These are phyloP conservation scores for Tephrocybe sp. DNA, from an alignment of 768 basidiomycete species.

Conservation along the genomic window DNA sequence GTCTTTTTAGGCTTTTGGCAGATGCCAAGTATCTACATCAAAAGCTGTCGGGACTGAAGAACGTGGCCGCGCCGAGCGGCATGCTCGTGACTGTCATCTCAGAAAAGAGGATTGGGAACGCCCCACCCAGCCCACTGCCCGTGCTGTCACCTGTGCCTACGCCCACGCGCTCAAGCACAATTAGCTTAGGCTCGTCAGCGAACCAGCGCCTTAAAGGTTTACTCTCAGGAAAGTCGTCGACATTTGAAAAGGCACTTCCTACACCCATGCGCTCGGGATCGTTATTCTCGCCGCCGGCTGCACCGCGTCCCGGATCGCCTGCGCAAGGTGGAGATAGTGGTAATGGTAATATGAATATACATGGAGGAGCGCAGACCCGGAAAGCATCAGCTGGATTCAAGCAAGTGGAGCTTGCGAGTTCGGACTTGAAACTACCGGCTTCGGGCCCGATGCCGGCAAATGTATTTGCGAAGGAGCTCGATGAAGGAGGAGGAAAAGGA, in stretches of 20 bases:
- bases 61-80: slow-evolving; percentile 64
- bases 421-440: slow-evolving; percentile 16
- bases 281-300: slow-evolving; percentile 21
- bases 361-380: background rate
- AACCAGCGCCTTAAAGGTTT: slow-evolving; percentile 48
- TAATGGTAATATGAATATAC: too few species aligned
- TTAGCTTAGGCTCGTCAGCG: slow-evolving; percentile 20
- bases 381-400: slow-evolving; percentile 19
- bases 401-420: slow-evolving; percentile 15
- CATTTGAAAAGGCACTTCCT: slow-evolving; percentile 34
- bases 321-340: too few species aligned
- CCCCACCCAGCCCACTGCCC: slow-evolving; percentile 26
- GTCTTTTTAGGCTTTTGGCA: slow-evolving; percentile 58
- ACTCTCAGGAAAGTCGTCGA: slow-evolving; percentile 35
- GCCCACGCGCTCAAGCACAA: slow-evolving; percentile 30
- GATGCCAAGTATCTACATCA: slow-evolving; percentile 78
- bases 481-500: background rate
- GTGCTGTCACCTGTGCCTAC: slow-evolving; percentile 26
- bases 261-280: slow-evolving; percentile 26
- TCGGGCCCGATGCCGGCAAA: slow-evolving; percentile 8
- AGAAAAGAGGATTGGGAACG: slow-evolving; percentile 57
- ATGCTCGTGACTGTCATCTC: slow-evolving; percentile 86
- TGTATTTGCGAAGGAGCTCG: background rate
- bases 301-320: too few species aligned
- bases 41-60: slow-evolving; percentile 72